phyloP scores from a whole-genome alignment of 495 filamentous ascomycete species.

The Trichodelitschia bisporula region DNA sequence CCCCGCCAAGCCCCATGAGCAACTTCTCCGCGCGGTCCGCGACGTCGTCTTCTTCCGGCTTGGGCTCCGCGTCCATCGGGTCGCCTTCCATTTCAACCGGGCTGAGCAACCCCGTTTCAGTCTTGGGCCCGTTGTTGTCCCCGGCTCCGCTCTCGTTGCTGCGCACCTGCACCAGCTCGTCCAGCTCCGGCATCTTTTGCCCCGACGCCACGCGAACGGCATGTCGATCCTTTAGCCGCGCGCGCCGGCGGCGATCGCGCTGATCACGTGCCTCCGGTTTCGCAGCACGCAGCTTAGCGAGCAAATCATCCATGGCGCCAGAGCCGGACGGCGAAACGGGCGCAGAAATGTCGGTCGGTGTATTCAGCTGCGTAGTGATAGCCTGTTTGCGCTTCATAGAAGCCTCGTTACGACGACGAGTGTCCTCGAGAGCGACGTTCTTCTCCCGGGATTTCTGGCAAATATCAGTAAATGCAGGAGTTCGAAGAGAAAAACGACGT shows the following conservation, averaged over 20 bases:
- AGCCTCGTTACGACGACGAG: slow-evolving; percentile 57
- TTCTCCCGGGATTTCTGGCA: slow-evolving; percentile 70
- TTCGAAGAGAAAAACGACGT: slow-evolving; percentile 9
- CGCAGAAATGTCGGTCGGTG: slow-evolving; percentile 11
- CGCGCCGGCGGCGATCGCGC: slow-evolving; percentile 65
- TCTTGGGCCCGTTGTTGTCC: slow-evolving; percentile 16
- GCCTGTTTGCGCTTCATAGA: slow-evolving; percentile 73
- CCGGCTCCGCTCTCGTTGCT: slow-evolving; percentile 1
- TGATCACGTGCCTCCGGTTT: slow-evolving; percentile 73
- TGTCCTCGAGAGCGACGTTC: slow-evolving; percentile 67
- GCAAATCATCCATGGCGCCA: slow-evolving; percentile 89
- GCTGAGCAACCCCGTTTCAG: slow-evolving; percentile 5
- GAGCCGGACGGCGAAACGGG: slow-evolving; percentile 41
- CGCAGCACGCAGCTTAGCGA: slow-evolving; percentile 85
- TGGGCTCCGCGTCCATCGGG: slow-evolving; percentile 14
- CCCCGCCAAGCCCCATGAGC: slow-evolving; percentile 49
- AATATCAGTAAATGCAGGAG: background rate
- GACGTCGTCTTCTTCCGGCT: slow-evolving; percentile 21
- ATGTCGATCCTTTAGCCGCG: slow-evolving; percentile 71
- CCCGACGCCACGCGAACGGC: slow-evolving; percentile 78
- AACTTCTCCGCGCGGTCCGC: slow-evolving; percentile 63
- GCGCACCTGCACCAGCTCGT: no score
- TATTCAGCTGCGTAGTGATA: slow-evolving; percentile 28
- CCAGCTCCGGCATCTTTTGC: slow-evolving; percentile 50
- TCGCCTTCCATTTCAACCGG: slow-evolving; percentile 2